phyloP scores from a whole-genome alignment of 371 early-diverging fungal species.

The Apophysomyces elegans region DNA sequence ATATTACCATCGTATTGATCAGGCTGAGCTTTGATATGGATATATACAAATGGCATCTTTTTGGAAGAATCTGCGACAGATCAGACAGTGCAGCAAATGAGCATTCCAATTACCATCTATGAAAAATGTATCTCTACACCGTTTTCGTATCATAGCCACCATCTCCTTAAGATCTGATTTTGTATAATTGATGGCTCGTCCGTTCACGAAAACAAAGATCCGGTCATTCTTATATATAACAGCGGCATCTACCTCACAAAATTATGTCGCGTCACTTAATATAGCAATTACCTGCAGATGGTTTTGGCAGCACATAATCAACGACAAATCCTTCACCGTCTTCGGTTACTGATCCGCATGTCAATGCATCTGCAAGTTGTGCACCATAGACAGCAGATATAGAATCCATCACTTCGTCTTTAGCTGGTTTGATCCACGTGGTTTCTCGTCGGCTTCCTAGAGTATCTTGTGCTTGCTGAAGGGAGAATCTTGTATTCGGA shows the following conservation, averaged over 20 bases:
- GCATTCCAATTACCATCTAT: conserved; percentile 16
- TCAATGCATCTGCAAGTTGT: conserved; percentile 26
- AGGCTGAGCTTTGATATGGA: conserved; percentile 35
- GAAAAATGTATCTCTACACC: conserved; percentile 26
- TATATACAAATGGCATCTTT: conserved; percentile 43
- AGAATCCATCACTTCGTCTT: conserved; percentile 19
- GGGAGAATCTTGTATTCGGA: conserved; percentile 39
- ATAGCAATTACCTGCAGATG: conserved; percentile 29
- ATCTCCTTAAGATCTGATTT: conserved; percentile 44
- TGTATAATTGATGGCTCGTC: conserved; percentile 40
- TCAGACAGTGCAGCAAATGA: neutral
- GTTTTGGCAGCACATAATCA: conserved; percentile 29
- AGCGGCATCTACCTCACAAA: conserved; percentile 25
- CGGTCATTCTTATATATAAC: conserved; percentile 40
- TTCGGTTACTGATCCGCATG: neutral
- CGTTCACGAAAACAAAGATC: conserved; percentile 43
- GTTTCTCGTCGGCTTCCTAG: conserved; percentile 17
- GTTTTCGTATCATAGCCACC: conserved; percentile 22
- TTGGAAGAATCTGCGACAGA: conserved; percentile 14
- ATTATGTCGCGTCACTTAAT: neutral
- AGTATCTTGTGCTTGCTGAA: conserved; percentile 23
- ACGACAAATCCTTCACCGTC: neutral
- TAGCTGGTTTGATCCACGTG: conserved; percentile 35
- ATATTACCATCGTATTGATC: conserved; percentile 42
- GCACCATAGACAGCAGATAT: conserved; percentile 28